These are phyloP conservation scores for Hypoxylon sp. DNA, from an alignment of 2,329 filamentous ascomycete species.

Conservation along the genomic window DNA sequence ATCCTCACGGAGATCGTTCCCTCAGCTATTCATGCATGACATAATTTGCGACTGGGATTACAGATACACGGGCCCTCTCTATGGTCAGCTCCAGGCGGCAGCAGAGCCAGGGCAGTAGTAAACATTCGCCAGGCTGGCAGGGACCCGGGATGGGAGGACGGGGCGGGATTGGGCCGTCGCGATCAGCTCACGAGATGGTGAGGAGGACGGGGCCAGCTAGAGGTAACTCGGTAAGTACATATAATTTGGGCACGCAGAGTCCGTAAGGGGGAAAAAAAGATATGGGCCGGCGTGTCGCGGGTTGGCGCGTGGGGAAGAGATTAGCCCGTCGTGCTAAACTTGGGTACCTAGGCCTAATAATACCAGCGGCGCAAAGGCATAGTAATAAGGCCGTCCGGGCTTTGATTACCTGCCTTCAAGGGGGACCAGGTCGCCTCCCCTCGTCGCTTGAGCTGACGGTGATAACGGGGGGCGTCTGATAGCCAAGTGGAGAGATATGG, in stretches of 20 bases:
- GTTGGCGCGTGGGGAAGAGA: conserved; percentile 28
- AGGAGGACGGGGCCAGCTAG: conserved; percentile 18
- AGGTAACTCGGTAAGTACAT: conserved; percentile 20
- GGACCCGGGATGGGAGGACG: conserved; percentile 25
- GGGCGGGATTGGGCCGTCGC: conserved; percentile 22
- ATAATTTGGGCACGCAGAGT: conserved; percentile 24
- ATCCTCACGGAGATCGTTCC: conserved; percentile 45
- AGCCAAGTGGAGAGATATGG: conserved; percentile 22
- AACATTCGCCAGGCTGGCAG: conserved; percentile 30
- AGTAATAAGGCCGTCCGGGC: conserved; percentile 26
- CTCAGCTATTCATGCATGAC: conserved; percentile 53
- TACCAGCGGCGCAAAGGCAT: conserved; percentile 24
- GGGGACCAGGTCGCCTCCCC: conserved; percentile 28
- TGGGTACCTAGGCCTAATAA: too few relatives aligned
- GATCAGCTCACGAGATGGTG: conserved; percentile 30
- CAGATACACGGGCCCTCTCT: conserved; percentile 28
- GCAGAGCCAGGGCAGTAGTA: conserved; percentile 16
- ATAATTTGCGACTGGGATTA: conserved; percentile 51
- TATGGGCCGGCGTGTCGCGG: conserved; percentile 31
- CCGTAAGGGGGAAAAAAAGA: conserved; percentile 16
- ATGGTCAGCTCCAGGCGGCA: conserved; percentile 29
- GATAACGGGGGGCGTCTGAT: conserved; percentile 21
- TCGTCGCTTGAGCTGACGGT: conserved; percentile 23
- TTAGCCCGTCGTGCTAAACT: conserved; percentile 28
- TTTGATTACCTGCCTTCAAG: conserved; percentile 37